Percentiles rank a stretch among this genome's conserved stretches.
These are phyloP conservation scores for Lentinus tigrinus DNA, from an alignment of 768 basidiomycete species.

Conservation along the genomic window DNA sequence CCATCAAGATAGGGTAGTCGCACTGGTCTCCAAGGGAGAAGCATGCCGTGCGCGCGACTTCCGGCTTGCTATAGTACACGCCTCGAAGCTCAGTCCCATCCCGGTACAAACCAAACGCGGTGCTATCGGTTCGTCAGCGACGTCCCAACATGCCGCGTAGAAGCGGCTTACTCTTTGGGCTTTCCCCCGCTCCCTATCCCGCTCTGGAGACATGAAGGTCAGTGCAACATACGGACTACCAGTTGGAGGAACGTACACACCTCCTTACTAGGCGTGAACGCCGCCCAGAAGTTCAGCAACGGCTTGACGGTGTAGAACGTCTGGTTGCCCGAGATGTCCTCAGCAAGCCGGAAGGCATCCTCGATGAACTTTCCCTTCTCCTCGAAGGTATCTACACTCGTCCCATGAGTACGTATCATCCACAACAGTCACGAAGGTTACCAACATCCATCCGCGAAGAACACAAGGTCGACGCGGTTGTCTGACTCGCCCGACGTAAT, in stretches of 20 bases:
- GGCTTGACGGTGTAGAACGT: slow-evolving; percentile 77
- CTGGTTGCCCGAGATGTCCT: slow-evolving; percentile 69
- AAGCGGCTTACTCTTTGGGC: slow-evolving; percentile 72
- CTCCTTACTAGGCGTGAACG: slow-evolving; percentile 73
- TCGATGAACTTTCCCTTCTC: slow-evolving; percentile 64
- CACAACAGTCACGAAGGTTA: slow-evolving; percentile 7
- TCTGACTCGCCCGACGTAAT: slow-evolving; percentile 56
- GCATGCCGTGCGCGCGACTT: slow-evolving; percentile 70
- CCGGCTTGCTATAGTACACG: slow-evolving; percentile 67
- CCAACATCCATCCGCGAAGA: slow-evolving; percentile 80
- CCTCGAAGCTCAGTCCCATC: slow-evolving; percentile 78
- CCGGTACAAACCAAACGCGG: slow-evolving; percentile 73
- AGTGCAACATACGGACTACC: too few relatives aligned
- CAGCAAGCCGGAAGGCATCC: slow-evolving; percentile 65
- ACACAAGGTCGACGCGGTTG: slow-evolving; percentile 74
- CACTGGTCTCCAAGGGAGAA: slow-evolving; percentile 60
- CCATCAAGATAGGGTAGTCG: slow-evolving; percentile 74
- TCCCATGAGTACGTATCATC: not conserved
- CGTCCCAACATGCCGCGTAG: too few relatives aligned
- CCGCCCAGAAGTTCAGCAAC: slow-evolving; percentile 79
- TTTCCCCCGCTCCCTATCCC: slow-evolving; percentile 70
- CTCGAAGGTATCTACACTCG: slow-evolving; percentile 46
- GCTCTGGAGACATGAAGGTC: too few relatives aligned
- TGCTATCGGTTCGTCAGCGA: slow-evolving; percentile 51
- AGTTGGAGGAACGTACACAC: slow-evolving; percentile 39